Evolutionary conservation across 176 grass and related monocot genomes (phyloP).

Genomic region (Rhynchospora tenuis): DNA sequence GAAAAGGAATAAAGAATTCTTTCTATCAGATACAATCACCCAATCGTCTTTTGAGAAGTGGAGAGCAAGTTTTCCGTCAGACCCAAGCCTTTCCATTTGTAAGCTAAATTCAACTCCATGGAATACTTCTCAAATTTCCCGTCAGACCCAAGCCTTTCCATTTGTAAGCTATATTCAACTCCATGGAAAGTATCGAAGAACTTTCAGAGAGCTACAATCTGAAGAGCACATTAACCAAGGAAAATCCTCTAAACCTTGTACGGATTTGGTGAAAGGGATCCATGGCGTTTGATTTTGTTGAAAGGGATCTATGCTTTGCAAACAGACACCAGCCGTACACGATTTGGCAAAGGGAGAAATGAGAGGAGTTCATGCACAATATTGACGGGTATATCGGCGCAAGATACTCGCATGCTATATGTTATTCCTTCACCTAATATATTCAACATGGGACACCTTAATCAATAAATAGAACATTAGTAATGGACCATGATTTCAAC

Average conservation of each 20-base stretch:
- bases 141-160: neutral
- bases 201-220: neutral
- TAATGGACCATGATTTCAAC: neutral
- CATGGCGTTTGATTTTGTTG: too few relatives aligned
- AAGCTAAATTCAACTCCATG: too few relatives aligned
- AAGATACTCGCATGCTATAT: neutral
- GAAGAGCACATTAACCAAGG: slow-evolving; percentile 27
- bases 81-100: neutral
- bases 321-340: slow-evolving; percentile 4
- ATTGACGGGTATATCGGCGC: neutral
- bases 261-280: neutral
- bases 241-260: slow-evolving; percentile 10
- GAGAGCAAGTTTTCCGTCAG: neutral
- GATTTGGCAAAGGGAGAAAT: slow-evolving; percentile 11
- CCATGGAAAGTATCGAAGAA: slow-evolving; percentile 16
- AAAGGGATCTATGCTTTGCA: too few relatives aligned
- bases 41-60: slow-evolving; percentile 29
- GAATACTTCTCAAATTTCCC: too few relatives aligned
- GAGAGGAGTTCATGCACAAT: slow-evolving; percentile 9
- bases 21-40: slow-evolving; percentile 11
- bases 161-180: neutral
- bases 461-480: neutral
- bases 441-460: neutral
- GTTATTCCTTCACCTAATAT: neutral
- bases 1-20: neutral